Evolutionary conservation across 306 rosid species (phyloP).

Genomic region (Urtica urens): DNA sequence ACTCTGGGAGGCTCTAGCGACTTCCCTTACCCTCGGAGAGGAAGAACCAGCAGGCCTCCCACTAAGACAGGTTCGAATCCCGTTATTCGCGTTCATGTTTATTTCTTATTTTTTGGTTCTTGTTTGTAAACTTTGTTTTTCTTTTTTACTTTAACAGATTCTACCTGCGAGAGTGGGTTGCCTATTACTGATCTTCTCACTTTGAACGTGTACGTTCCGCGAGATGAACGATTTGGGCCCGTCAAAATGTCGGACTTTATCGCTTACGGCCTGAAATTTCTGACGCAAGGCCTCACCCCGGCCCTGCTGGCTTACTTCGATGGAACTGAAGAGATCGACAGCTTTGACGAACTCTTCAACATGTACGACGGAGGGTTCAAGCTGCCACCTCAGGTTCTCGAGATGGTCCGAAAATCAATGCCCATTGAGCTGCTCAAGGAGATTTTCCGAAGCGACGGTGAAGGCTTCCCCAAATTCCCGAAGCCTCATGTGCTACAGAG

Average conservation of each 20-base stretch:
- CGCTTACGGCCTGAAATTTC: slow-evolving; percentile 47
- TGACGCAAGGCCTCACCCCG: slow-evolving; percentile 48
- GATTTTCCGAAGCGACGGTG: slow-evolving; percentile 50
- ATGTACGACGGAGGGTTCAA: slow-evolving; percentile 63
- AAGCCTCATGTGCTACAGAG: slow-evolving; percentile 66
- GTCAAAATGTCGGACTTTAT: slow-evolving; percentile 75
- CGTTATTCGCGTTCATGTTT: not conserved
- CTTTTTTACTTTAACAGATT: slow-evolving; percentile 29
- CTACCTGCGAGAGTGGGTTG: slow-evolving; percentile 46
- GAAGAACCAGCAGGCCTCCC: slow-evolving; percentile 57
- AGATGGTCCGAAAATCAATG: slow-evolving; percentile 31
- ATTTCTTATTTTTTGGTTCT: not conserved
- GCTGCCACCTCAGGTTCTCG: slow-evolving; percentile 33
- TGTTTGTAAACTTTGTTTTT: not conserved
- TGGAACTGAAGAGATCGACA: slow-evolving; percentile 63
- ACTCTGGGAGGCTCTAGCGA: slow-evolving; percentile 50
- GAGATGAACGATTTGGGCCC: slow-evolving; percentile 79
- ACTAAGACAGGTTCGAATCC: slow-evolving; percentile 34
- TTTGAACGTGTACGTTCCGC: slow-evolving; percentile 67
- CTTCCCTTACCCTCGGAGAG: slow-evolving; percentile 76
- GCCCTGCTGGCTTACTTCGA: slow-evolving; percentile 45
- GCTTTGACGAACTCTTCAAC: slow-evolving; percentile 40
- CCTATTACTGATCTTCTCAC: slow-evolving; percentile 20
- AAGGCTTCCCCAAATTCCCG: slow-evolving; percentile 38
- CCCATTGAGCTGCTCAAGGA: slow-evolving; percentile 51